Percentiles rank a stretch among this genome's conserved stretches.
These are phyloP conservation scores for Alternaria infectoria DNA, from an alignment of 2,329 filamentous ascomycete genomes.

Conservation along the genomic window DNA sequence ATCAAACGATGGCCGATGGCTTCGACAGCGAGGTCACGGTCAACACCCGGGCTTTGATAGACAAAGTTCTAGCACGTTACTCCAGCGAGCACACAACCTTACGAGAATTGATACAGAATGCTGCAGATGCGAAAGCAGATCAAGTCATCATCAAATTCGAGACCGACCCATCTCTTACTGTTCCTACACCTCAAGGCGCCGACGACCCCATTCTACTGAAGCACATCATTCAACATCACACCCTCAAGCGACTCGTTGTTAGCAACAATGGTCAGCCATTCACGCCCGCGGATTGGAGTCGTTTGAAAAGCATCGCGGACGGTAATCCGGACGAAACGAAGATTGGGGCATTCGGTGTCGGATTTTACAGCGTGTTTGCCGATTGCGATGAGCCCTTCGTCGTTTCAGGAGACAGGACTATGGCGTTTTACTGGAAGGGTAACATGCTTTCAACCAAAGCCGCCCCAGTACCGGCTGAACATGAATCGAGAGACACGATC, in stretches of 20 bases:
- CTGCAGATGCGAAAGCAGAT: constrained; percentile 92
- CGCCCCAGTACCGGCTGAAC: constrained; percentile 71
- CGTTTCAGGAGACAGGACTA: constrained; percentile 87
- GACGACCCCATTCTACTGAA: constrained; percentile 76
- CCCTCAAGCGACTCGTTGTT: constrained; percentile 83
- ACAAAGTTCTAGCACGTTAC: constrained; percentile 95
- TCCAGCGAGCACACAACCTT: constrained; percentile 91
- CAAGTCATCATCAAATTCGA: constrained; percentile 92
- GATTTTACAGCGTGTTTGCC: constrained; percentile 98
- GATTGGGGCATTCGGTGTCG: constrained; percentile 97
- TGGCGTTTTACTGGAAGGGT: constrained; percentile 99
- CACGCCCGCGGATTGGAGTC: constrained; percentile 86
- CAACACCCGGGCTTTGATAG: constrained; percentile 94
- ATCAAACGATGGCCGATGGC: constrained; percentile 85
- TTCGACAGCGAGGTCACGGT: constrained; percentile 98
- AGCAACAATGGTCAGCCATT: constrained; percentile 92
- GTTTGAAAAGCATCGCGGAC: constrained; percentile 96
- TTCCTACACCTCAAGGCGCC: constrained; percentile 71
- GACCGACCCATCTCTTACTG: constrained; percentile 79
- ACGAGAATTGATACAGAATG: constrained; percentile 95
- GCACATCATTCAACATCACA: constrained; percentile 84
- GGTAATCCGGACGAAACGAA: constrained; percentile 99
- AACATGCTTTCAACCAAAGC: constrained; percentile 94
- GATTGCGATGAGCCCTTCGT: constrained; percentile 98
- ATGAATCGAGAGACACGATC: constrained; percentile 75